phyloP scores from a whole-genome alignment of 2,329 filamentous ascomycete species.

The Apiospora marii region DNA sequence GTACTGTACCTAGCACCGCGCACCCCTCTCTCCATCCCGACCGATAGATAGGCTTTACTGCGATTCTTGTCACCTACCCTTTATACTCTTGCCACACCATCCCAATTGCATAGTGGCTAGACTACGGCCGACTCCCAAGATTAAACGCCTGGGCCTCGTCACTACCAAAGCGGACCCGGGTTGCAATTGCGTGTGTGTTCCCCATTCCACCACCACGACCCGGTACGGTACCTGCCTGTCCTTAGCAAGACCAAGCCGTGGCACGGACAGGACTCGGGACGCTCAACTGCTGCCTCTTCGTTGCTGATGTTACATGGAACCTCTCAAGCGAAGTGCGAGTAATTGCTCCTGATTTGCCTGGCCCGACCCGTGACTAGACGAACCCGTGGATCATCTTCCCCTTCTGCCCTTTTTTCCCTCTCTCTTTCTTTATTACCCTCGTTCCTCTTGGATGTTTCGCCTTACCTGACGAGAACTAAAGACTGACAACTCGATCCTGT shows the following conservation, averaged over 20 bases:
- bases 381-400: constrained; percentile 22
- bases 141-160: constrained; percentile 24
- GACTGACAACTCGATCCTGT: not conserved
- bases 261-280: constrained; percentile 23
- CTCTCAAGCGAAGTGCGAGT: constrained; percentile 22
- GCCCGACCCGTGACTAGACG: constrained; percentile 19
- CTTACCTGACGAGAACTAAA: constrained; percentile 1
- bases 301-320: constrained; percentile 24
- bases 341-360: constrained; percentile 23
- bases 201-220: constrained; percentile 15
- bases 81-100: constrained; percentile 18
- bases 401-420: constrained; percentile 10
- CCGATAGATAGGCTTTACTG: not conserved
- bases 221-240: not conserved
- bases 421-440: constrained; percentile 12
- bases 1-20: not conserved
- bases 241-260: constrained; percentile 10
- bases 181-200: constrained; percentile 23
- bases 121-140: constrained; percentile 17
- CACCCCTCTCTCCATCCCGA: not conserved
- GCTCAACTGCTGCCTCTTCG: constrained; percentile 11
- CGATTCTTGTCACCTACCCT: constrained; percentile 6
- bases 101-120: constrained; percentile 18
- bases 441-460: constrained; percentile 1
- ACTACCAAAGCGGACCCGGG: constrained; percentile 24